Conservation (phyloP, 257 asterid genomes). For the Ocimum tenuiflorum region DNA sequence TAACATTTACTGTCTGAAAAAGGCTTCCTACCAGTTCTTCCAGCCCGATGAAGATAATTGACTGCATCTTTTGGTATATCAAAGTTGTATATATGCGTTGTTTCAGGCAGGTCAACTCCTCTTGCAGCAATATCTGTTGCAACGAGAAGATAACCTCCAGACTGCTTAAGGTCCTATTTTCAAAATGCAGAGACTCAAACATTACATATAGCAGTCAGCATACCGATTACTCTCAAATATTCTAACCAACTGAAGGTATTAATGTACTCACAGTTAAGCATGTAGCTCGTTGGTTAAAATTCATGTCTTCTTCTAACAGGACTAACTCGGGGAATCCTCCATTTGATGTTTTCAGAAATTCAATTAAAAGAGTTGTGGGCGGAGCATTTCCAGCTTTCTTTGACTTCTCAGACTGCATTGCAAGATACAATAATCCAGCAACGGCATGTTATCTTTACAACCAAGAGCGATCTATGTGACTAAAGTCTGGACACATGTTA, state of each 20-base stretch:
- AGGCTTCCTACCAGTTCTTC: conserved; percentile 95
- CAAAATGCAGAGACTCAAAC: conserved; percentile 10
- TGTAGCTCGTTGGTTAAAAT: conserved; percentile 76
- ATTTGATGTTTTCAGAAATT: conserved; percentile 42
- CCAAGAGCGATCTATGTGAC: conserved; percentile 6
- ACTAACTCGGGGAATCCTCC: conserved; percentile 43
- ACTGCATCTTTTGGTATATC: conserved; percentile 86
- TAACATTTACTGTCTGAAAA: conserved; percentile 71
- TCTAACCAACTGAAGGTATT: background rate
- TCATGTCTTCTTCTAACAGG: conserved; percentile 74
- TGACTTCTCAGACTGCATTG: conserved; percentile 78
- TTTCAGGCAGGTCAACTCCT: conserved; percentile 88
- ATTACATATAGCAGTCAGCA: conserved; percentile 11
- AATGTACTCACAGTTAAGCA: conserved; percentile 48
- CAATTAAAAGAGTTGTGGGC: conserved; percentile 48
- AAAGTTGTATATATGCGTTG: conserved; percentile 88
- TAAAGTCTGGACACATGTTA: background rate
- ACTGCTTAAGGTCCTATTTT: conserved; percentile 58
- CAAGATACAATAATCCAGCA: conserved; percentile 13
- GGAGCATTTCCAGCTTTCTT: conserved; percentile 76
- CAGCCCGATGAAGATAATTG: conserved; percentile 91
- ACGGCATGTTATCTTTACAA: conserved; percentile 8
- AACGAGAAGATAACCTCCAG: conserved; percentile 64
- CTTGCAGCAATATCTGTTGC: conserved; percentile 88
- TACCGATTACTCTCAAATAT: conserved; percentile 5